Evolutionary conservation across 441 rosid species (phyloP), one percentile per base, ranked within the genome.

Genomic region (Populus trichocarpa): DNA sequence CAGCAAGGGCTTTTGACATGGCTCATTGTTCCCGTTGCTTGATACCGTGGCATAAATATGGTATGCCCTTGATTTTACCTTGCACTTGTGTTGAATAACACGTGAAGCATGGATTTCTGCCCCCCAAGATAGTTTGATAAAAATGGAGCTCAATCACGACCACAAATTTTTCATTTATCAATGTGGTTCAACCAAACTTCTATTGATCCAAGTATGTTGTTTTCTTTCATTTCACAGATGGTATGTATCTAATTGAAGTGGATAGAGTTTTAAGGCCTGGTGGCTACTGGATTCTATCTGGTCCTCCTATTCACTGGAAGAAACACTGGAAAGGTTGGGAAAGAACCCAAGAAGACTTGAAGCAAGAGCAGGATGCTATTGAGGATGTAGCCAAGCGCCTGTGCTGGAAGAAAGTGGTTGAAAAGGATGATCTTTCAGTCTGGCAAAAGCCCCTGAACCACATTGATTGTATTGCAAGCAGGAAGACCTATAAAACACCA

Each of bases 11-110:
- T 81, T 95, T 95, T 63, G 99, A 95, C 80, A 86, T 95, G 88
- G 99, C 99, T 72, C 98, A 95, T 64, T 96, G 98, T 73, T 96
- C 98, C 77, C 98, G 99, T 71, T 96, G 98, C 86, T 87, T 92
- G 84, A 93, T 96, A 79, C 98, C 98, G 72, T 95, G 99, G 99
- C 73, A 75, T 14, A 57, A 85, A 0, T 80, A 84, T 70, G 96
- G 99, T 95, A 87, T 73, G 83, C 57, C 69, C 7, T 71, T 38
- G 3, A 1, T 64, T 63, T 30, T 57, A 25, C 28, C 8, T 3
- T 35, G 6, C 72, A 33, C 8, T 30, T 8, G 32, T 13, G 38
- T 4, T 20, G 42, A 26, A 20, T 46, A 33, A 8, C 22, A 32
- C 20, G 11, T 35, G 38, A 10, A 64, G 14, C 26, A 23, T 74